phyloP scores from a whole-genome alignment of 148 eudicot genomes.

The Dianthus caryophyllus region DNA sequence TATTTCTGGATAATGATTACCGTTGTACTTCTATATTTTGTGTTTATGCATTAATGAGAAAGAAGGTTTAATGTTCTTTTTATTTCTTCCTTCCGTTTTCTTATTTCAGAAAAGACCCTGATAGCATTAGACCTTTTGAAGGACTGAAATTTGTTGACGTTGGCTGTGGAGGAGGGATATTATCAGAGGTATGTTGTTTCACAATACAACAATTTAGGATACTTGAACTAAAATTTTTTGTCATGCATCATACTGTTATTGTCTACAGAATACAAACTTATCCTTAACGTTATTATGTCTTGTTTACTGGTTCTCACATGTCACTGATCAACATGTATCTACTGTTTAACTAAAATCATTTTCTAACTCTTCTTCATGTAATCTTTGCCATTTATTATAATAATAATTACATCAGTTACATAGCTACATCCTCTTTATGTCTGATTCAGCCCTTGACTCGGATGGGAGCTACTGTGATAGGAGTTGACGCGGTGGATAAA shows the following conservation, averaged over 20 bases:
- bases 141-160: constrained; percentile 84
- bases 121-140: constrained; percentile 77
- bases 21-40: not conserved
- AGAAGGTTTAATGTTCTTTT: constrained; percentile 8
- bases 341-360: not conserved
- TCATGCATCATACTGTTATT: not conserved
- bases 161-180: constrained; percentile 97
- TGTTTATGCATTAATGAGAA: not conserved
- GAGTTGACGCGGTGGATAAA: constrained; percentile 87
- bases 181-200: constrained; percentile 63
- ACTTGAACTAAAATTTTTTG: not conserved
- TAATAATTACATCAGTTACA: not conserved
- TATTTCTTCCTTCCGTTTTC: constrained; percentile 9
- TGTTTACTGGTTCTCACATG: not conserved
- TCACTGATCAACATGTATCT: not conserved
- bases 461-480: constrained; percentile 89
- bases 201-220: not conserved
- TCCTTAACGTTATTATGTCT: not conserved
- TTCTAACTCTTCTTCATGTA: not conserved
- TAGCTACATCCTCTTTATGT: not conserved
- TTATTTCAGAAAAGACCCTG: constrained; percentile 73
- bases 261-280: too few relatives aligned
- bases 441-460: constrained; percentile 87
- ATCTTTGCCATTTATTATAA: constrained; percentile 11
- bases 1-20: not conserved